A percentile compares a stretch with the other conserved stretches of the same genome.
Conservation (phyloP, 768 basidiomycete genomes). For the Galerina marginata region DNA sequence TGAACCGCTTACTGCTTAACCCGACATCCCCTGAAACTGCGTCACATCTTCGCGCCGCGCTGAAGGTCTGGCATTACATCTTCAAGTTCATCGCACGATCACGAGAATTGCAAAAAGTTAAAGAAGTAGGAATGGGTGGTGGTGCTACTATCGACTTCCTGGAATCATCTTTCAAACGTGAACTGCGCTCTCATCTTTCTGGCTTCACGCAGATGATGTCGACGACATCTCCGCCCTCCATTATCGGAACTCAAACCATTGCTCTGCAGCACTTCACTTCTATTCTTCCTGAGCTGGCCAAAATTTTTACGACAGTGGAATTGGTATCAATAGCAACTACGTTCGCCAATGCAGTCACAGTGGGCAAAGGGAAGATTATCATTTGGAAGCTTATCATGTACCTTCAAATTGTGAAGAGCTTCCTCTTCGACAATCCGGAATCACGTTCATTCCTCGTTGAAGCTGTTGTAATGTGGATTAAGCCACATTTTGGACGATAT, state of each 20-base stretch:
- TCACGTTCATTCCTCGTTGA: conserved; percentile 84
- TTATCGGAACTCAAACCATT: conserved; percentile 95
- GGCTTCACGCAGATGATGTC: conserved; percentile 93
- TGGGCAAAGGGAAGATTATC: conserved; percentile 83
- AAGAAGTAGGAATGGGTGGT: conserved; percentile 78
- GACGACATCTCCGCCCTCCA: conserved; percentile 73
- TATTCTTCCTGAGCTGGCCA: conserved; percentile 85
- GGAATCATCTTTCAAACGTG: conserved; percentile 83
- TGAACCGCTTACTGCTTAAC: conserved; percentile 80
- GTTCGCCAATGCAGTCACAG: conserved; percentile 84
- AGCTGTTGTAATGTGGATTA: conserved; percentile 90
- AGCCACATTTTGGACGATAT: conserved; percentile 91
- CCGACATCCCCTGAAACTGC: conserved; percentile 77
- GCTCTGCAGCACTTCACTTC: conserved; percentile 93
- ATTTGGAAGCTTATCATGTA: conserved; percentile 96
- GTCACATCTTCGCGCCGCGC: conserved; percentile 79
- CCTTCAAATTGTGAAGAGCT: conserved; percentile 87
- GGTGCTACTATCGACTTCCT: conserved; percentile 87
- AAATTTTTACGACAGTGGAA: conserved; percentile 81
- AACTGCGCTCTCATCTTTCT: conserved; percentile 74
- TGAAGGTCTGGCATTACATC: conserved; percentile 97
- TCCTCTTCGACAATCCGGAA: conserved; percentile 83
- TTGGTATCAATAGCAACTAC: conserved; percentile 86
- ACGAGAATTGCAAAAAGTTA: conserved; percentile 83
- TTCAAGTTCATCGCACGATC: conserved; percentile 95